Conservation (phyloP, 78 protist genomes). For the Dictyostelium firmibasis region DNA sequence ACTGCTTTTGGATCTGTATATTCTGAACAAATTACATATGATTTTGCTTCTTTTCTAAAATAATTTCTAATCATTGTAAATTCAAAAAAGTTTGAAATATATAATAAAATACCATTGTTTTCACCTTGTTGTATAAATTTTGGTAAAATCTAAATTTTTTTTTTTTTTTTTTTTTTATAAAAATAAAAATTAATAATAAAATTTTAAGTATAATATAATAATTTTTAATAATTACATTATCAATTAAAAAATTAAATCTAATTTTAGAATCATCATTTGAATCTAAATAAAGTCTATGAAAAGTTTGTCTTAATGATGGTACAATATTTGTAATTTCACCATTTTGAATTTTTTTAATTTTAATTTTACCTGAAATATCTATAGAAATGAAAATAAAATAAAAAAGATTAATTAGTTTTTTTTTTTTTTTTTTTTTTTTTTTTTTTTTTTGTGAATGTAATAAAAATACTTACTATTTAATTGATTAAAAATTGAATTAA, state of each 20-base stretch:
- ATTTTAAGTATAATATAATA: neutral
- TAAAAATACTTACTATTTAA: conserved; percentile 28
- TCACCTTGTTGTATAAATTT: conserved; percentile 1
- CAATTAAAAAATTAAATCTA: conserved; percentile 26
- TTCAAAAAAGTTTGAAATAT: conserved; percentile 87
- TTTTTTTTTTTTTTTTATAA: neutral
- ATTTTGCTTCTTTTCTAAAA: conserved; percentile 75
- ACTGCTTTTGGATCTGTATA: conserved; percentile 26
- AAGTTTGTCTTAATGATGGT: conserved; percentile 64
- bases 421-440: neutral
- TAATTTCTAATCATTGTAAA: conserved; percentile 80
- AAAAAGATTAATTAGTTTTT: neutral
- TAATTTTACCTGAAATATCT: conserved; percentile 28
- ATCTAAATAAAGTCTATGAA: conserved; percentile 50
- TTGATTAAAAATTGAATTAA: conserved; percentile 66
- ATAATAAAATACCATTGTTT: conserved; percentile 37
- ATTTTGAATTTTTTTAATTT: conserved; percentile 44
- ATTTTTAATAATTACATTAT: conserved; percentile 9
- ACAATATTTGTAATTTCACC: conserved; percentile 44
- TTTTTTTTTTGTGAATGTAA: neutral
- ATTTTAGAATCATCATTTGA: neutral
- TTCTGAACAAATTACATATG: conserved; percentile 32
- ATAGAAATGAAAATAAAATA: neutral
- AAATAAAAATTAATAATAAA: neutral
- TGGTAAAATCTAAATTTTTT: conserved; percentile 73